Base-by-base conservation (phyloP, 495 filamentous ascomycete species). In the Melanomma pulvis-pyrius region DNA sequence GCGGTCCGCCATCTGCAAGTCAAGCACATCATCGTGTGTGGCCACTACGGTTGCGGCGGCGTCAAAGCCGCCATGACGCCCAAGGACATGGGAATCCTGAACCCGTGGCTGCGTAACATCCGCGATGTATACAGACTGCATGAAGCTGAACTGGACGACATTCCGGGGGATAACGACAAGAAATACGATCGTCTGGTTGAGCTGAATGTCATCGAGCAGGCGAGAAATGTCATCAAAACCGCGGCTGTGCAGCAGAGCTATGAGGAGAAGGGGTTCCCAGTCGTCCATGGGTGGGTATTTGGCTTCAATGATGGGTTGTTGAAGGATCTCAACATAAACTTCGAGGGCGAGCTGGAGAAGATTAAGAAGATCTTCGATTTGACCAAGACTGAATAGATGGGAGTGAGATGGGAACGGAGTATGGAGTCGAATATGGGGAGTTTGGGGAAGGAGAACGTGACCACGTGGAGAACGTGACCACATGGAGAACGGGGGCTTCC, bases 1-100 rank as follows among this genome's bases (percentile, higher is more conserved):
- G 85, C 85, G 28, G 83, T 87, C 8, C 72, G 77, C 63, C 80
- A 87, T 62, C 76, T 88, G 22, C 64, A 84, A 69, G 84, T 86
- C 63, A 86, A 87, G 77, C 85, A 87, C 77, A 83, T 88, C 67
- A 79, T 88, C 65, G 82, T 88, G 32, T 87, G 85, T 74, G 85
- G 85, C 9, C 85, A 88, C 76, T 86, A 85, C 75, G 82, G 82
- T 74, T 88, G 85, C 75, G 85, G 85, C 39, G 85, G 85, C 51
- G 83, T 88, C 63, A 84, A 84, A 75, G 85, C 85, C 6, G 83
- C 85, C 68, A 82, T 88, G 77, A 80, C 79, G 2, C 75, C 82
- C 63, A 81, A 83, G 73, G 82, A 85, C 71, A 65, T 87, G 53
- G 85, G 85, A 21, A 66, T 86, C 30, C 75, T 88, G 58, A 86